Base-by-base conservation (phyloP, 768 basidiomycete species). In the Naganishia antarctica region DNA sequence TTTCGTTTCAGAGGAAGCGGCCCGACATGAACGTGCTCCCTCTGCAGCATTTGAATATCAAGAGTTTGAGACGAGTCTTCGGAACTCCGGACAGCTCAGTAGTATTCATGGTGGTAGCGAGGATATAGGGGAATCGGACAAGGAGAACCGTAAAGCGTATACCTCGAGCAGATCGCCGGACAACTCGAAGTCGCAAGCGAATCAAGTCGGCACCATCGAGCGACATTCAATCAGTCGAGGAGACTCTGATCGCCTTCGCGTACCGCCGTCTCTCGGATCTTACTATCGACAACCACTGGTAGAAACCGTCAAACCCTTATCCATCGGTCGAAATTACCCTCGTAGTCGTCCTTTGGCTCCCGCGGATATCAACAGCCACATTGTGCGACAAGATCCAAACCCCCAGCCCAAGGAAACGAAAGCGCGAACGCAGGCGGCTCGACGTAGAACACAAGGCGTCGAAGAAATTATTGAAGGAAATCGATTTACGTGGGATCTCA, bases 11-110 rank as follows among this genome's bases (percentile, higher is more conserved):
- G 53, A 23, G 16, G 53, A 57, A 12, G n/a, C 34, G n/a, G 37
- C 21, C 3, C 18, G 28, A 21, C 18, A 28, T 31, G 49, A 51
- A 44, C 50, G 49, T 26, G 49, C 48, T 25, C 28, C 49, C 29
- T 53, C 62, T 41, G 51, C 40, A 21, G 62, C 62, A 25, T 63
- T 63, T 34, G 62, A 63, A 18, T 63, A 63, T 46, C 62, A 63
- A 25, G 62, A 50, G n/a, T 63, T 63, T 31, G 62, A 63, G 31
- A 63, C 62, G 23, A 47, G 48, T 21, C 0, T 43, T 28, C 49
- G 53, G 7, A 57, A 57, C 15, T 57, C 53, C 4, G 37, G 7
- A 25, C 53, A 57, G 2, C 32, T 40, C 9, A 37, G 23, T 16
- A 37, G 32, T 16, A 25, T 34, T 16, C 23, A 37, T 26, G 23